Conservation (phyloP, 805 yeast genomes). For the Kodamaea neixiangensis region DNA sequence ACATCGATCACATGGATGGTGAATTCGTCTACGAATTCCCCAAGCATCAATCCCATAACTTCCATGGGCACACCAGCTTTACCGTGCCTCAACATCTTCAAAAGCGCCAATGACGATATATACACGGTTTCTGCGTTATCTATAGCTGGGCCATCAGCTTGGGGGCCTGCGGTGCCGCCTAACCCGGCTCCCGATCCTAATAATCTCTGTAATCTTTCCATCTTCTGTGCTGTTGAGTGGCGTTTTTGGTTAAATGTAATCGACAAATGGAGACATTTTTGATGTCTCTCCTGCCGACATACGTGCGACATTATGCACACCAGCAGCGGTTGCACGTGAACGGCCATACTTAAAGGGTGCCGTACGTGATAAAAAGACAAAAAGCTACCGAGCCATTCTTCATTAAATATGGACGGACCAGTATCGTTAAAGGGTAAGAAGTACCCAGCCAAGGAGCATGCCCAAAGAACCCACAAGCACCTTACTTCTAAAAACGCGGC, state of each 20-base stretch:
- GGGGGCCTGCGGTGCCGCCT: conserved; percentile 46
- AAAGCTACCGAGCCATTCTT: not conserved
- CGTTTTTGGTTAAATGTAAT: conserved; percentile 1
- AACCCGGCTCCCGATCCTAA: conserved; percentile 48
- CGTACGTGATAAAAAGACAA: not conserved
- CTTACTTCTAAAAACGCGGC: conserved; percentile 27
- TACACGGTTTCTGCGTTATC: conserved; percentile 97
- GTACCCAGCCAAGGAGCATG: conserved; percentile 86
- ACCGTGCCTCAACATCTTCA: conserved; percentile 97
- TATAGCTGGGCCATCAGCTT: conserved; percentile 73
- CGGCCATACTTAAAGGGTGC: not conserved
- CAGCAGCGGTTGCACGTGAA: not conserved
- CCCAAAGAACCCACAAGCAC: conserved; percentile 50
- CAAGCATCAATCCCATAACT: conserved; percentile 97
- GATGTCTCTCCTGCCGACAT: not conserved
- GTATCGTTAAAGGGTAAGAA: conserved; percentile 38
- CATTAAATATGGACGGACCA: conserved; percentile 12
- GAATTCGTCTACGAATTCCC: conserved; percentile 96
- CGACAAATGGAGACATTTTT: conserved; percentile 1
- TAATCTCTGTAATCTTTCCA: conserved; percentile 54
- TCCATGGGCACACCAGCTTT: conserved; percentile 84
- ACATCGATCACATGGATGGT: conserved; percentile 97
- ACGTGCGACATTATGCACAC: not conserved
- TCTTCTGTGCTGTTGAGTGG: conserved; percentile 14
- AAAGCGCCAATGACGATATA: conserved; percentile 89